Conservation (phyloP, 1,139 yeast species). For the Groenewaldozyma auringiensis region DNA sequence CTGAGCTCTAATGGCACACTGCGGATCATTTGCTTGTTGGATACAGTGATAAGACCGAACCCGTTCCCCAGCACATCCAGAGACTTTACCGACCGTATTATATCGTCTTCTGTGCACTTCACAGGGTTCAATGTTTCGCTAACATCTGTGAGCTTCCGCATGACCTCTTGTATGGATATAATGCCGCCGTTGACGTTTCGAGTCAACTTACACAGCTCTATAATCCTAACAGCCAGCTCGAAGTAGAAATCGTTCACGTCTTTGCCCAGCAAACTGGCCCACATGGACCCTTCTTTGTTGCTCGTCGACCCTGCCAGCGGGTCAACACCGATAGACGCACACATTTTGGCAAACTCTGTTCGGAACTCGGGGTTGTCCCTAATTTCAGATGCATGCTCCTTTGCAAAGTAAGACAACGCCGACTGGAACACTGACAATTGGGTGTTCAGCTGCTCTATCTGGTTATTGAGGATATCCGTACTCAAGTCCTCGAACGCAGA, state of each 20-base stretch:
- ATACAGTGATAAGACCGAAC: slow-evolving; percentile 37
- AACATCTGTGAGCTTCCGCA: slow-evolving; percentile 30
- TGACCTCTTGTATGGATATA: slow-evolving; percentile 54
- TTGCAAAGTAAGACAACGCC: slow-evolving; percentile 33
- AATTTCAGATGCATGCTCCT: slow-evolving; percentile 58
- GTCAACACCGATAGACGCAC: slow-evolving; percentile 75
- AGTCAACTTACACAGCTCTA: slow-evolving; percentile 67
- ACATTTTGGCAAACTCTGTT: slow-evolving; percentile 63
- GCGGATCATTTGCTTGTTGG: slow-evolving; percentile 36
- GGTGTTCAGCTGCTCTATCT: slow-evolving; percentile 30
- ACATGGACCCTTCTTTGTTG: slow-evolving; percentile 30
- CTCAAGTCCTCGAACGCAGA: slow-evolving; percentile 31
- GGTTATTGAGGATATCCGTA: slow-evolving; percentile 26
- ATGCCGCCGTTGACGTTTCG: slow-evolving; percentile 74
- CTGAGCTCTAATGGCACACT: slow-evolving; percentile 48
- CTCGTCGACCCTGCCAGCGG: slow-evolving; percentile 51
- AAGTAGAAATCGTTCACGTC: slow-evolving; percentile 50
- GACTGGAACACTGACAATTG: slow-evolving; percentile 34
- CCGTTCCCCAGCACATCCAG: slow-evolving; percentile 41
- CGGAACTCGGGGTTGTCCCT: slow-evolving; percentile 57
- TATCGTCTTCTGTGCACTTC: slow-evolving; percentile 40
- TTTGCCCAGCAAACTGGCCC: slow-evolving; percentile 34
- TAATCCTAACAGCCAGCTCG: slow-evolving; percentile 62
- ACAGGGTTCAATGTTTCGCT: slow-evolving; percentile 22
- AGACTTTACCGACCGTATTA: slow-evolving; percentile 42